Evolutionary conservation across 2,329 filamentous ascomycete genomes (phyloP).

Genomic region (Fusarium mundagurra): DNA sequence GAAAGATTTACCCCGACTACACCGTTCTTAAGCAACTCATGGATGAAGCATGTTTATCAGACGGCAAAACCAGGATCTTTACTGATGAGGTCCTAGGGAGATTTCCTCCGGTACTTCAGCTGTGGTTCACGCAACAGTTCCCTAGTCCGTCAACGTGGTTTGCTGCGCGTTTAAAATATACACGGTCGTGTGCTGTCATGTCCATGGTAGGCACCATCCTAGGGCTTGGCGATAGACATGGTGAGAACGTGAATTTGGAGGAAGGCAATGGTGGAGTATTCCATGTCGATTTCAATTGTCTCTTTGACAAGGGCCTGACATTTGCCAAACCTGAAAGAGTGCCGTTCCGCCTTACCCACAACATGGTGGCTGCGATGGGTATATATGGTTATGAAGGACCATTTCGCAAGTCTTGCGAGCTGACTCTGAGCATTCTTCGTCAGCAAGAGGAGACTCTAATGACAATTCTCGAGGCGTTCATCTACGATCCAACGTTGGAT

Average conservation of each 20-base stretch:
- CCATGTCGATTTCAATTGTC: slow-evolving; percentile 99
- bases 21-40: slow-evolving; percentile 68
- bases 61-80: slow-evolving; percentile 75
- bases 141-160: slow-evolving; percentile 95
- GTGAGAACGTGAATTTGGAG: slow-evolving; percentile 95
- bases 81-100: slow-evolving; percentile 69
- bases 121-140: slow-evolving; percentile 97
- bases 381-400: slow-evolving; percentile 93
- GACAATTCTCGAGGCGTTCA: slow-evolving; percentile 95
- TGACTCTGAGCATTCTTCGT: slow-evolving; percentile 83
- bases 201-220: slow-evolving; percentile 98
- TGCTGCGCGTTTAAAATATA: slow-evolving; percentile 85
- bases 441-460: slow-evolving; percentile 96
- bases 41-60: slow-evolving; percentile 69
- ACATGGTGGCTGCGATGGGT: slow-evolving; percentile 98
- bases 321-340: slow-evolving; percentile 95
- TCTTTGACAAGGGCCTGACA: slow-evolving; percentile 97
- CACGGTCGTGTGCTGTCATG: slow-evolving; percentile 96
- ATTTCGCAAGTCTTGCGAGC: slow-evolving; percentile 89
- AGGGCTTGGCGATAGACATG: slow-evolving; percentile 92
- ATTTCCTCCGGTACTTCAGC: slow-evolving; percentile 85
- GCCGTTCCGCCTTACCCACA: slow-evolving; percentile 96
- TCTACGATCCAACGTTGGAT: slow-evolving; percentile 96
- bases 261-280: slow-evolving; percentile 93
- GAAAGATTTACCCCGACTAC: slow-evolving; percentile 77